A percentile compares a stretch with the other conserved stretches of the same genome.
These are phyloP conservation scores for Naumovozyma castellii DNA, from an alignment of 805 yeast species.

Conservation along the genomic window DNA sequence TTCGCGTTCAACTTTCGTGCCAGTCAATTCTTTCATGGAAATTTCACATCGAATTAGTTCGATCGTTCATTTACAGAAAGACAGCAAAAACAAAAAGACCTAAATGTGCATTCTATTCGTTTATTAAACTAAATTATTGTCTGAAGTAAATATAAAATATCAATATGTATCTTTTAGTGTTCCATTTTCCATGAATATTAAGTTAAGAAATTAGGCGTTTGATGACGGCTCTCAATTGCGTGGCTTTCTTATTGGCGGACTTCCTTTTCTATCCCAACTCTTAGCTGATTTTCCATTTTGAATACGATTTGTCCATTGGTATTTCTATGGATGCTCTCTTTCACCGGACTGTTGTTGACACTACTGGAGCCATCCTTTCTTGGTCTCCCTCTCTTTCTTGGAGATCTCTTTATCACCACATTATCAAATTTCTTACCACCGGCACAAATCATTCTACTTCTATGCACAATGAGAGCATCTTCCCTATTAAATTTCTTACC, in stretches of 20 bases:
- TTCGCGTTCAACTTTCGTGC: too few relatives aligned
- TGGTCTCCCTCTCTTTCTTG: constrained; percentile 24
- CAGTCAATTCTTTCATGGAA: too few relatives aligned
- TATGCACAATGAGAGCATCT: constrained; percentile 80
- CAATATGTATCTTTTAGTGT: background rate
- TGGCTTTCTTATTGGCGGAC: background rate
- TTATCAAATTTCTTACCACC: constrained; percentile 45
- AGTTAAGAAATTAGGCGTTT: too few relatives aligned
- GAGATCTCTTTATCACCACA: constrained; percentile 24
- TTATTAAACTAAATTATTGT: too few relatives aligned
- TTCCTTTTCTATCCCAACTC: background rate
- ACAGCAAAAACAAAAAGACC: too few relatives aligned
- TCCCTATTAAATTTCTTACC: constrained; percentile 89
- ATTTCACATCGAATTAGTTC: too few relatives aligned
- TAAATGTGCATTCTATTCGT: too few relatives aligned
- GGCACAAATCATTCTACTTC: constrained; percentile 67
- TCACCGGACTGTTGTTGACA: constrained; percentile 20
- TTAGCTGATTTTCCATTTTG: constrained; percentile 21
- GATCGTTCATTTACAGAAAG: too few relatives aligned
- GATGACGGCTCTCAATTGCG: too few relatives aligned
- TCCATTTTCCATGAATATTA: background rate
- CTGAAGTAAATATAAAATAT: too few relatives aligned
- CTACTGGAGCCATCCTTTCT: constrained; percentile 13
- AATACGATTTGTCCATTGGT: constrained; percentile 12
- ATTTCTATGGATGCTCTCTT: constrained; percentile 14